phyloP scores from a whole-genome alignment of 176 grass and related monocot species.

The Otatea glauca region DNA sequence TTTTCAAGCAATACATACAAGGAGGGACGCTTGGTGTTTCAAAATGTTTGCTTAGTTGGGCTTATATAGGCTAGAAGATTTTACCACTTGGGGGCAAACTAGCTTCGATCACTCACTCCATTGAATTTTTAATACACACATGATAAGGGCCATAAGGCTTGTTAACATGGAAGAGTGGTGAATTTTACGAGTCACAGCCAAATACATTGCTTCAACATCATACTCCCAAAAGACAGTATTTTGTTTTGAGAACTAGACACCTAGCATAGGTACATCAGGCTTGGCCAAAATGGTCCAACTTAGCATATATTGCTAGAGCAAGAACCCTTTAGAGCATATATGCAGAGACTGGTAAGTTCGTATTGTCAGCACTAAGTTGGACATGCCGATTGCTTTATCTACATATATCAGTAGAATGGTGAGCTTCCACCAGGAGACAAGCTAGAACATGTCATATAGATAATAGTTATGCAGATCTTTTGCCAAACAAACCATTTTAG shows the following conservation, averaged over 20 bases:
- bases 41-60: neutral
- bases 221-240: neutral
- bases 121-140: neutral
- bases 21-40: neutral
- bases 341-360: neutral
- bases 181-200: neutral
- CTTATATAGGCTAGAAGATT: slow-evolving; percentile 1
- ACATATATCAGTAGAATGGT: slow-evolving; percentile 22
- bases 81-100: neutral
- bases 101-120: neutral
- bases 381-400: neutral
- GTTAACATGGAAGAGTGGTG: neutral
- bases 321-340: neutral
- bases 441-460: neutral
- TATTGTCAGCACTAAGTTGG: slow-evolving; percentile 19
- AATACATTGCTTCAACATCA: neutral
- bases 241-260: slow-evolving; percentile 13
- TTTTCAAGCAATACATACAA: slow-evolving; percentile 2
- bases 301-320: neutral
- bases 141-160: neutral
- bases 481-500: slow-evolving; percentile 11
- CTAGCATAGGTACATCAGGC: slow-evolving; percentile 11
- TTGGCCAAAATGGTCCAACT: slow-evolving; percentile 2
- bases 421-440: slow-evolving; percentile 14
- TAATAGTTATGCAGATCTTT: slow-evolving; percentile 5